Conservation (phyloP, 139 green algal genomes). For the Medakamo hakoo region DNA sequence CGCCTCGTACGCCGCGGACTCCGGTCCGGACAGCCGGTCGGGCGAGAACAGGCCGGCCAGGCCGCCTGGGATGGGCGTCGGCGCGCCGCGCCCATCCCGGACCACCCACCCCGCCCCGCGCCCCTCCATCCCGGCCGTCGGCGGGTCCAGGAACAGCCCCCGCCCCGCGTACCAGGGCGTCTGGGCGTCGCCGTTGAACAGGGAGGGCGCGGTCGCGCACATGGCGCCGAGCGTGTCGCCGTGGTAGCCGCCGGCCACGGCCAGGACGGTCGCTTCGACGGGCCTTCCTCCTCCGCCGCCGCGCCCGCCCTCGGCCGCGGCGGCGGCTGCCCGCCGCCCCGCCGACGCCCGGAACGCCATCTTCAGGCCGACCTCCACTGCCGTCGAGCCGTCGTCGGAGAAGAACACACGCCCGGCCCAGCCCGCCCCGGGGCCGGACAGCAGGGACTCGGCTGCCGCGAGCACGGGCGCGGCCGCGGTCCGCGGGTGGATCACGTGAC, state of each 20-base stretch:
- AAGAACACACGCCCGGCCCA: conserved; percentile 81
- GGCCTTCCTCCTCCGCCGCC: too few species aligned
- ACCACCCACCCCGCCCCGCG: conserved; percentile 31
- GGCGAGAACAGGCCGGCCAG: neutral
- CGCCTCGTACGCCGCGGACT: conserved; percentile 9
- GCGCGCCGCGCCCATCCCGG: too few species aligned
- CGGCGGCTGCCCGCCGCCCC: neutral
- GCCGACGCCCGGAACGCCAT: conserved; percentile 65
- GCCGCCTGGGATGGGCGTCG: conserved; percentile 3
- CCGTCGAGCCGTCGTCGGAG: conserved; percentile 79
- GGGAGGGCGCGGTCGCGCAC: conserved; percentile 51
- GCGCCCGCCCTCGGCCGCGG: too few species aligned
- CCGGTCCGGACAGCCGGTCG: neutral
- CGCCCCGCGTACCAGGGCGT: conserved; percentile 57
- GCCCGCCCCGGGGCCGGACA: conserved; percentile 30
- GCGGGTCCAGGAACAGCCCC: conserved; percentile 64
- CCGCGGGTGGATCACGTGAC: conserved; percentile 92
- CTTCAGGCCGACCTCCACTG: conserved; percentile 89
- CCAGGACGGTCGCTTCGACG: conserved; percentile 57
- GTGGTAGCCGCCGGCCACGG: conserved; percentile 77
- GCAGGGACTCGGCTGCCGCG: conserved; percentile 25
- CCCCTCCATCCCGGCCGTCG: conserved; percentile 31
- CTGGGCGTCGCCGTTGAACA: conserved; percentile 63
- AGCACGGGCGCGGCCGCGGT: conserved; percentile 48
- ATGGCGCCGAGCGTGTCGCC: conserved; percentile 92